Percentiles rank a stretch among this genome's conserved stretches.
phyloP scores from a whole-genome alignment of 805 yeast genomes.

The Wickerhamomyces kurtzmanii region DNA sequence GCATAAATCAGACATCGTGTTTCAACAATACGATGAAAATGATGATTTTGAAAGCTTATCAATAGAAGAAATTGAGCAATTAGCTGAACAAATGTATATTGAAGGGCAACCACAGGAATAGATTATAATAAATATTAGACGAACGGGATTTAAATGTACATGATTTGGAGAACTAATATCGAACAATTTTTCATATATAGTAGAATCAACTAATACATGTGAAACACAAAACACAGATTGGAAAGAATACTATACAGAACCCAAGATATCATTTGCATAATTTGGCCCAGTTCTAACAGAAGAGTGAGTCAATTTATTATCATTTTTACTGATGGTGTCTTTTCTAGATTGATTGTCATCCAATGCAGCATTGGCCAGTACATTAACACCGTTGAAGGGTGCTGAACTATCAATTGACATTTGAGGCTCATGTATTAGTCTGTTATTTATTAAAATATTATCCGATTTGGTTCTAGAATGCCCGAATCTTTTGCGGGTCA shows the following conservation, averaged over 20 bases:
- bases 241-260: conserved; percentile 6
- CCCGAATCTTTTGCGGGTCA: conserved; percentile 1
- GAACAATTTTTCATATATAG: too few relatives aligned
- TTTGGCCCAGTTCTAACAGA: conserved; percentile 10
- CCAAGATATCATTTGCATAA: conserved; percentile 14
- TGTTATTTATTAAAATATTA: conserved; percentile 4
- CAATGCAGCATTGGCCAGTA: not conserved
- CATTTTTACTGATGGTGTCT: conserved; percentile 9
- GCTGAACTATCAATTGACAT: conserved; percentile 2
- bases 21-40: conserved; percentile 39
- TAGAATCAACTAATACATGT: too few relatives aligned
- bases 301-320: conserved; percentile 9
- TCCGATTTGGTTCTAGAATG: conserved; percentile 14
- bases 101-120: conserved; percentile 4
- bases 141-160: too few relatives aligned
- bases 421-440: too few relatives aligned
- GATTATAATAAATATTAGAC: not conserved
- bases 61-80: conserved; percentile 44
- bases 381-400: conserved; percentile 1
- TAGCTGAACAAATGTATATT: conserved; percentile 41
- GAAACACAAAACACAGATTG: not conserved
- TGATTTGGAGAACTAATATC: too few relatives aligned
- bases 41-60: conserved; percentile 32
- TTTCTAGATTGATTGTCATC: too few relatives aligned
- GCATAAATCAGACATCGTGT: conserved; percentile 37